Base-by-base conservation (phyloP, 805 yeast genomes). In the Cyberlindnera suaveolens region DNA sequence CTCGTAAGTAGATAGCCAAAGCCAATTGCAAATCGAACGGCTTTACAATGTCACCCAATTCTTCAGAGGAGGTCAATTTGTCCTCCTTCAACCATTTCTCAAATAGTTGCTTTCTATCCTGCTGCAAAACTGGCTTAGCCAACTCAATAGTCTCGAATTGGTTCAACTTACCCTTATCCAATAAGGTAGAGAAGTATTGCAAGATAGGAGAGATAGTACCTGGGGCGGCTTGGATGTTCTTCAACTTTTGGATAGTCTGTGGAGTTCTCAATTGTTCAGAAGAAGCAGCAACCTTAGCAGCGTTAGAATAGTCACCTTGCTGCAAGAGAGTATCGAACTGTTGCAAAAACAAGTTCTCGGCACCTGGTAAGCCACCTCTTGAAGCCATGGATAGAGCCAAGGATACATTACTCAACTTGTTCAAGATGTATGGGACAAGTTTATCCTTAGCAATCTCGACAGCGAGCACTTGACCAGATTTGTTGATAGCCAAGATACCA, bases 31-130 rank as follows among this genome's bases (percentile, higher is more conserved):
- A 68, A 56, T 91, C 97, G 60, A 78, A 79, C 37, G 95, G 87
- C 60, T 91, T 88, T 50, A 93, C 93, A 58, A 89, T 77, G 62
- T 93, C 99, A 70, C 99, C 99, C 52, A 93, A 76, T 66, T 90
- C 97, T 69, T 93, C 99, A n/a, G 96, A 86, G 40, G 85, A 80
- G 49, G 91, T 90, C 53, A 93, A 77, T 66, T 93, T 93, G 63
- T 89, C 95, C 66, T 93, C 98, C 63, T 83, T 85, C 64, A 93
- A 77, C 90, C 97, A 93, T 70, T 91, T 93, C 67, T 93, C 99
- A 52, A 93, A 82, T 51, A 95, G 72, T 50, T 87, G 95, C 60
- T 86, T 84, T 63, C 96, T 85, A 64, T 88, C 95, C 70, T 90
- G 97, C 68, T 88, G 96, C 61, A 93, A 74, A 5, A 93, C 95